These are phyloP conservation scores for Acer yangbiense DNA, from an alignment of 345 rosid genomes.

Conservation along the genomic window DNA sequence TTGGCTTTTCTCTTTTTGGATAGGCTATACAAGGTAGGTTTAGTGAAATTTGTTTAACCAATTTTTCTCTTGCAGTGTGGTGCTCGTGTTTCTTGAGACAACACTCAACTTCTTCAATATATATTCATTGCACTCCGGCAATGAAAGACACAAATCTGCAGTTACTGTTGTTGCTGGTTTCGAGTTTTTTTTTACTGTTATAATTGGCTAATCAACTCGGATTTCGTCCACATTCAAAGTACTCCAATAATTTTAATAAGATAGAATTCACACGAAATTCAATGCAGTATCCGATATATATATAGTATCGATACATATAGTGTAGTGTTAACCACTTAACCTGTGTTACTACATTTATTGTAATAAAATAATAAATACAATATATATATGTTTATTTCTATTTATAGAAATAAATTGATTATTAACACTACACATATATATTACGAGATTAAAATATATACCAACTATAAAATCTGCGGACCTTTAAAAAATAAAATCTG, in stretches of 20 bases:
- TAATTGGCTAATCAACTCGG: not conserved
- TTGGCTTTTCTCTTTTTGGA: not conserved
- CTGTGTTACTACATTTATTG: no score
- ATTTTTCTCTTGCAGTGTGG: slow-evolving; percentile 11
- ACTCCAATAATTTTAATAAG: not conserved
- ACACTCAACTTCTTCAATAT: slow-evolving; percentile 15
- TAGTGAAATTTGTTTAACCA: slow-evolving; percentile 15
- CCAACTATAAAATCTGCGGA: no score
- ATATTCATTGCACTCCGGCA: not conserved
- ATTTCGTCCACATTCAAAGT: not conserved
- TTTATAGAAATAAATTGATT: no score
- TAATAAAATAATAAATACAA: no score
- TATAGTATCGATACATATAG: no score
- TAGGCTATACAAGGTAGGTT: slow-evolving; percentile 12
- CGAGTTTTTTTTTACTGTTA: not conserved
- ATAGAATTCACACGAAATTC: not conserved
- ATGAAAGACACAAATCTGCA: not conserved
- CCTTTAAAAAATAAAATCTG: not conserved
- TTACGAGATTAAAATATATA: no score
- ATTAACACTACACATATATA: no score
- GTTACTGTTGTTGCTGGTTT: not conserved
- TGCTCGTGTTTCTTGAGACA: slow-evolving; percentile 32
- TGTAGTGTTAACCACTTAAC: no score
- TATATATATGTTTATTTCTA: no score
- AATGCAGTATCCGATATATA: not conserved